A percentile compares a stretch with the other conserved stretches of the same genome.
Conservation (phyloP, 106 monocot genomes). For the Ottelia alismoides region DNA sequence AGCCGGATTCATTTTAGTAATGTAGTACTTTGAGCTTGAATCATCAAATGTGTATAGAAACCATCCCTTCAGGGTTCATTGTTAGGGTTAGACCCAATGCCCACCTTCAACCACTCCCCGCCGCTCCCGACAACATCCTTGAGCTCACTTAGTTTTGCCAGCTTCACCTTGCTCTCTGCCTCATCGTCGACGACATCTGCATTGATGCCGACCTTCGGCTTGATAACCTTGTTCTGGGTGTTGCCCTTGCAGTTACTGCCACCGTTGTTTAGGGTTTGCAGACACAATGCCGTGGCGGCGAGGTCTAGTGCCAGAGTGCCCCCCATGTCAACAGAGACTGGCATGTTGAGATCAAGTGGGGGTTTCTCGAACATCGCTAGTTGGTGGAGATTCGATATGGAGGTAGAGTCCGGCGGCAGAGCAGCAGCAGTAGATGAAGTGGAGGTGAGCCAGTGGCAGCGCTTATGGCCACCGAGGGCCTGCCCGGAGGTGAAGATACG, state of each 20-base stretch:
- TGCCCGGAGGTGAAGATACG: conserved; percentile 64
- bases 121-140: conserved; percentile 35
- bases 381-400: conserved; percentile 5
- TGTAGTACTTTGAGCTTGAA: too few species aligned
- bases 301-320: conserved; percentile 14
- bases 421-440: conserved; percentile 4
- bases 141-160: conserved; percentile 53
- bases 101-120: conserved; percentile 60
- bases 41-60: too few species aligned
- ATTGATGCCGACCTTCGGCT: background rate
- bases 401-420: conserved; percentile 3
- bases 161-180: conserved; percentile 34
- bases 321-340: background rate
- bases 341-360: conserved; percentile 45
- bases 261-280: conserved; percentile 22
- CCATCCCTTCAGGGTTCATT: too few species aligned
- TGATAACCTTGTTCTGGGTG: background rate
- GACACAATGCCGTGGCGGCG: conserved; percentile 16
- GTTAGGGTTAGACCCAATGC: conserved; percentile 28
- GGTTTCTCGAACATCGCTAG: conserved; percentile 20
- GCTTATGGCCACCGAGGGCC: conserved; percentile 59
- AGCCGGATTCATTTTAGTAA: too few species aligned
- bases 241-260: background rate
- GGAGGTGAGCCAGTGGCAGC: conserved; percentile 49
- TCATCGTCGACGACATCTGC: conserved; percentile 19